These are phyloP conservation scores for Fraxinus sp. DNA, from an alignment of 305 asterid species.

Conservation along the genomic window DNA sequence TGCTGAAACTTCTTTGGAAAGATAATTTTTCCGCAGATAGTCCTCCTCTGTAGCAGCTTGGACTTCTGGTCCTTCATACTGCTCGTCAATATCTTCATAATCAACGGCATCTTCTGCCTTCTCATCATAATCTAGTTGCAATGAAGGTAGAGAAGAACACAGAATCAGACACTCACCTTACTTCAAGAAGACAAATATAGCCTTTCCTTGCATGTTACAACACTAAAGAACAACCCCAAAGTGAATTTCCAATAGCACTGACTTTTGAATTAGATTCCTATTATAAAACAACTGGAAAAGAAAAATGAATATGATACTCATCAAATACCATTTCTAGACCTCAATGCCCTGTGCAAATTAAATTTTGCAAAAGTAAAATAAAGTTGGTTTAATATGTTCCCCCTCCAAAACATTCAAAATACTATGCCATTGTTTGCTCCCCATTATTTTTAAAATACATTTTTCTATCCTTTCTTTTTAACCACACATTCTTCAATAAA, in stretches of 20 bases:
- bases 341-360: neutral
- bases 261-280: neutral
- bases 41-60: conserved; percentile 91
- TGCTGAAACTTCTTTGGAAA: conserved; percentile 57
- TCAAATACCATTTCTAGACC: conserved; percentile 6
- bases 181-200: conserved; percentile 2
- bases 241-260: neutral
- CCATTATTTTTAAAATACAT: neutral
- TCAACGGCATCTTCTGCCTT: conserved; percentile 98
- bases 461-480: neutral
- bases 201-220: neutral
- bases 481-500: neutral
- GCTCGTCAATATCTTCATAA: conserved; percentile 97
- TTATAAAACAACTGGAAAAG: neutral
- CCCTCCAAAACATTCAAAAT: neutral
- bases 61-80: conserved; percentile 98
- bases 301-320: neutral
- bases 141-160: conserved; percentile 7
- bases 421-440: neutral
- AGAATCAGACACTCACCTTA: conserved; percentile 24
- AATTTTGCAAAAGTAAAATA: neutral
- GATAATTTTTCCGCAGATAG: conserved; percentile 62
- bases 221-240: conserved; percentile 5
- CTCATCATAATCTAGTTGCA: conserved; percentile 69
- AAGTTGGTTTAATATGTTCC: neutral